Evolutionary conservation across 345 rosid species (phyloP).

Genomic region (Zanthoxylum bungeanum): DNA sequence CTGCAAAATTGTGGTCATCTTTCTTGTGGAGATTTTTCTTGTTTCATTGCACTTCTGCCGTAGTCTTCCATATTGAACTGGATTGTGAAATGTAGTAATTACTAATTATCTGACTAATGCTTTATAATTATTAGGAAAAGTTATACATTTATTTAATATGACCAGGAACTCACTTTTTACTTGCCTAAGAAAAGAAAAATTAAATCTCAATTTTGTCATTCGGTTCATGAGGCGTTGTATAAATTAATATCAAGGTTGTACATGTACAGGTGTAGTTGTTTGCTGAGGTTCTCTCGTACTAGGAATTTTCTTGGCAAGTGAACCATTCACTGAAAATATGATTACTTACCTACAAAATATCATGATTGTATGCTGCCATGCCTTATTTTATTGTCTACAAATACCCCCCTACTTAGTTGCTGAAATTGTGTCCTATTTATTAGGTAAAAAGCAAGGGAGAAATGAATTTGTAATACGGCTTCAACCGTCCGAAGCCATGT

Average conservation of each 20-base stretch:
- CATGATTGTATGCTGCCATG: not conserved
- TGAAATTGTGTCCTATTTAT: conserved; percentile 9
- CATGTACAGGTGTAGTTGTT: not conserved
- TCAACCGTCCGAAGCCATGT: conserved; percentile 95
- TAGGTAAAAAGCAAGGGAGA: conserved; percentile 95
- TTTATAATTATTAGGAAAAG: not conserved
- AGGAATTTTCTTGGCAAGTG: not conserved
- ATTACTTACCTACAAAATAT: not conserved
- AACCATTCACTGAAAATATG: not conserved
- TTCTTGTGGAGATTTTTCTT: not conserved
- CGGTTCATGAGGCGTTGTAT: not conserved
- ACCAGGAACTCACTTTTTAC: not conserved
- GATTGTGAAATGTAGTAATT: conserved; percentile 6
- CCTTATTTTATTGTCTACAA: not conserved
- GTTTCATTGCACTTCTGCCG: not conserved
- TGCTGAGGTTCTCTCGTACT: not conserved
- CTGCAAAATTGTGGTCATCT: conserved; percentile 8
- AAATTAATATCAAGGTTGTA: not conserved
- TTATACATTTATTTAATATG: not conserved
- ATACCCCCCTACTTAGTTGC: not conserved
- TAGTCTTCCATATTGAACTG: conserved; percentile 4
- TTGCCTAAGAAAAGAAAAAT: not conserved
- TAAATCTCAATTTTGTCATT: not conserved
- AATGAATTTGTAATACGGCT: conserved; percentile 96
- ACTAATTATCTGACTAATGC: not conserved